Evolutionary conservation across 768 basidiomycete genomes (phyloP).

Genomic region (Panus rudis): DNA sequence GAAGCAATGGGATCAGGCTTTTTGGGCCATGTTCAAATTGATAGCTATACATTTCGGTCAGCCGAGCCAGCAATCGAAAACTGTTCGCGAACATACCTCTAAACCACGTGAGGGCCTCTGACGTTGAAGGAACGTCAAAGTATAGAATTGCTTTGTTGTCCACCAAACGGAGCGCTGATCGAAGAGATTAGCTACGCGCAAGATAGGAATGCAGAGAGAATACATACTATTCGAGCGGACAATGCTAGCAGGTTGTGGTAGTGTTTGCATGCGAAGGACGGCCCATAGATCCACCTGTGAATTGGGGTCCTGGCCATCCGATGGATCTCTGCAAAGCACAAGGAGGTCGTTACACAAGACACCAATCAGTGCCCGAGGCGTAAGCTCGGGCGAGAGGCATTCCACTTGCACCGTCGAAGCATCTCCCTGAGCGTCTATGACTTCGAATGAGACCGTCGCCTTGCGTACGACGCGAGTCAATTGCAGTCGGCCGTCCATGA

Average conservation of each 20-base stretch:
- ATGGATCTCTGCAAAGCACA: constrained; percentile 84
- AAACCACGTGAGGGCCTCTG: constrained; percentile 86
- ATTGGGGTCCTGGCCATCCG: constrained; percentile 68
- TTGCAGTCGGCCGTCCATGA: constrained; percentile 85
- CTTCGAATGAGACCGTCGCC: constrained; percentile 72
- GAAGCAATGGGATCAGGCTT: constrained; percentile 39
- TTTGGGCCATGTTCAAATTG: constrained; percentile 81
- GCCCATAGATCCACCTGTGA: constrained; percentile 91
- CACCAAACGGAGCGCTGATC: constrained; percentile 72
- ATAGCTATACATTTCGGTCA: constrained; percentile 46
- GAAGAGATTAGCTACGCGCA: neutral
- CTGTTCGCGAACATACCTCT: constrained; percentile 47
- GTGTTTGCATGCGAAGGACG: constrained; percentile 90
- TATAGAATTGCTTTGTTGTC: constrained; percentile 91
- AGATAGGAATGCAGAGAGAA: neutral
- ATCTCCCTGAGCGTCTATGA: constrained; percentile 70
- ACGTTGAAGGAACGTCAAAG: constrained; percentile 78
- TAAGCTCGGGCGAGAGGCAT: constrained; percentile 81
- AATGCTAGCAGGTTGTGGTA: constrained; percentile 85
- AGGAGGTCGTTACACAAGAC: constrained; percentile 91
- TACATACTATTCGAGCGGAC: constrained; percentile 75
- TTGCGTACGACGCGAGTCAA: constrained; percentile 90
- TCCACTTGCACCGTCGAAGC: constrained; percentile 82
- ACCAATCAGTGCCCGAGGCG: constrained; percentile 70
- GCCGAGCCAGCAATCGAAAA: constrained; percentile 6